phyloP scores from a whole-genome alignment of 306 rosid species.

The Rubus parviflorus region DNA sequence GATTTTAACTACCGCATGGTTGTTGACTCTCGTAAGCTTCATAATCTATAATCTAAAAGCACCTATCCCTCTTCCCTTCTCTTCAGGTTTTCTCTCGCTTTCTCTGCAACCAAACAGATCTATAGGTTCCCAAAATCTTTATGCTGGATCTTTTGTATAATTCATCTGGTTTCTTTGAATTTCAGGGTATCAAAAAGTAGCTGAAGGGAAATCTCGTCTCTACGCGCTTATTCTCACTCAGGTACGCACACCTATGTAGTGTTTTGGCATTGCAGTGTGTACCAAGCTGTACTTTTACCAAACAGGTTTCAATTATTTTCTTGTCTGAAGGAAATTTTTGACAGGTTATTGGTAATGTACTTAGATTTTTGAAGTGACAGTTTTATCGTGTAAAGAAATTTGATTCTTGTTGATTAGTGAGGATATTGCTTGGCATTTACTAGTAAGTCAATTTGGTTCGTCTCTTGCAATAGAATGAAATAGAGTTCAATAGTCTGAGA shows the following conservation, averaged over 20 bases:
- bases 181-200: constrained; percentile 83
- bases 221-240: constrained; percentile 42
- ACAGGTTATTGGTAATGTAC: background rate
- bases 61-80: background rate
- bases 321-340: background rate
- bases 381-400: background rate
- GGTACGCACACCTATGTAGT: constrained; percentile 37
- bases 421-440: background rate
- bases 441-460: background rate
- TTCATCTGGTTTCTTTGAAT: background rate
- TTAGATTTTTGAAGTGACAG: background rate
- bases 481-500: background rate
- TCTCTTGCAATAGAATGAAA: background rate
- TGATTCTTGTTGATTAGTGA: background rate
- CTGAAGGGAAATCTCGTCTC: constrained; percentile 66
- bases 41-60: background rate
- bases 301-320: background rate
- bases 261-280: background rate
- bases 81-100: constrained; percentile 11
- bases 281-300: background rate
- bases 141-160: background rate
- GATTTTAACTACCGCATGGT: constrained; percentile 88
- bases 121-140: background rate
- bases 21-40: constrained; percentile 79
- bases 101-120: constrained; percentile 4